Conservation (phyloP, 441 rosid genomes). For the Aquilaria agallochum region DNA sequence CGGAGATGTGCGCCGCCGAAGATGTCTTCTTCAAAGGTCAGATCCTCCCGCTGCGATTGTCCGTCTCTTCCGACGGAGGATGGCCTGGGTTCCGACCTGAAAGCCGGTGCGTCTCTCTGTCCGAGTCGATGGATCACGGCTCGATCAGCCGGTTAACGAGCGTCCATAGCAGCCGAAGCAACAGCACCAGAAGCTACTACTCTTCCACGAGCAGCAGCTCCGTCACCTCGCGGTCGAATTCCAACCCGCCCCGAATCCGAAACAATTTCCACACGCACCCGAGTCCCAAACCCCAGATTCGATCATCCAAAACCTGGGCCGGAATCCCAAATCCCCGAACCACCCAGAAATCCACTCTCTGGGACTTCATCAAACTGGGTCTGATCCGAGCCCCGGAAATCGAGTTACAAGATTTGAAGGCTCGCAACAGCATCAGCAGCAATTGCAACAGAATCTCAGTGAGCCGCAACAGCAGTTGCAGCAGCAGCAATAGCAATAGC, state of each 20-base stretch:
- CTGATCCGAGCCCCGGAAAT: slow-evolving; percentile 78
- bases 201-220: slow-evolving; percentile 28
- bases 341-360: slow-evolving; percentile 42
- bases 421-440: slow-evolving; percentile 19
- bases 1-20: slow-evolving; percentile 82
- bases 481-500: slow-evolving; percentile 37
- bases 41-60: slow-evolving; percentile 71
- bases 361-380: slow-evolving; percentile 70
- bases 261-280: slow-evolving; percentile 52
- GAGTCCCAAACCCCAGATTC: slow-evolving; percentile 74
- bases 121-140: slow-evolving; percentile 54
- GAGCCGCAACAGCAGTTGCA: slow-evolving; percentile 53
- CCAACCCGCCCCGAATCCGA: slow-evolving; percentile 22
- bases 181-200: slow-evolving; percentile 35
- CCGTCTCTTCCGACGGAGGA: slow-evolving; percentile 47
- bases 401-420: slow-evolving; percentile 45
- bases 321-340: slow-evolving; percentile 13
- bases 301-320: slow-evolving; percentile 30
- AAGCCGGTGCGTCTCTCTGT: slow-evolving; percentile 38
- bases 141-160: slow-evolving; percentile 30
- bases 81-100: slow-evolving; percentile 11
- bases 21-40: slow-evolving; percentile 82
- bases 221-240: slow-evolving; percentile 1
- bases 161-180: slow-evolving; percentile 40
- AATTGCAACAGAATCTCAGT: slow-evolving; percentile 34